Evolutionary conservation across 169 alveolate species (phyloP).

Genomic region (Plasmodium blacklocki): DNA sequence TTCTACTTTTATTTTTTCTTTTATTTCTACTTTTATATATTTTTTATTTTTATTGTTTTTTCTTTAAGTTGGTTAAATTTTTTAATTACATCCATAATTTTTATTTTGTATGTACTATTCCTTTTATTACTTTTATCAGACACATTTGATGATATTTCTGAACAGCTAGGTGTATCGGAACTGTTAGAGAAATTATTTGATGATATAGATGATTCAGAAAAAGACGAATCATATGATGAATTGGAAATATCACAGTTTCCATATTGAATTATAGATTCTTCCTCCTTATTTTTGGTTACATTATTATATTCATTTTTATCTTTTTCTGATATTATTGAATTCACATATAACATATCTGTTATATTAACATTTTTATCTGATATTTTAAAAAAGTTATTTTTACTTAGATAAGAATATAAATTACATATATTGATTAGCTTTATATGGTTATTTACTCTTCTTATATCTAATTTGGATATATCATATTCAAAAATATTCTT

Average conservation of each 20-base stretch:
- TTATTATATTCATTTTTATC: background rate
- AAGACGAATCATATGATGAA: background rate
- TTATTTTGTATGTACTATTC: conserved; percentile 8
- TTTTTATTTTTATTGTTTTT: conserved; percentile 4
- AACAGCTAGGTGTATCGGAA: conserved; percentile 1
- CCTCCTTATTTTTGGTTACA: background rate
- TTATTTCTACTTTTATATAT: background rate
- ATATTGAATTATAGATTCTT: background rate
- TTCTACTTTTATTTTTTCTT: background rate
- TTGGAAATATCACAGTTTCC: background rate
- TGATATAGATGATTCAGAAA: conserved; percentile 17
- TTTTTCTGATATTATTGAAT: background rate
- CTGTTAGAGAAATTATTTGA: background rate
- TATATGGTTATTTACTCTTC: conserved; percentile 54
- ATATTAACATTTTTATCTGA: conserved; percentile 18
- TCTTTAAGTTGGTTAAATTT: conserved; percentile 22
- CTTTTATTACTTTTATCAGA: background rate
- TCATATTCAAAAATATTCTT: conserved; percentile 34
- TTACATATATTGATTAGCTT: conserved; percentile 26
- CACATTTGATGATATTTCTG: conserved; percentile 8
- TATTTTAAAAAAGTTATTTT: conserved; percentile 15
- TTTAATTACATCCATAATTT: conserved; percentile 18
- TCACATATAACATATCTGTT: conserved; percentile 10
- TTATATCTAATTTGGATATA: conserved; percentile 24
- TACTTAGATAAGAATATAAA: conserved; percentile 24